Conservation (phyloP, 2,329 filamentous ascomycete genomes). For the Metarhizium album region DNA sequence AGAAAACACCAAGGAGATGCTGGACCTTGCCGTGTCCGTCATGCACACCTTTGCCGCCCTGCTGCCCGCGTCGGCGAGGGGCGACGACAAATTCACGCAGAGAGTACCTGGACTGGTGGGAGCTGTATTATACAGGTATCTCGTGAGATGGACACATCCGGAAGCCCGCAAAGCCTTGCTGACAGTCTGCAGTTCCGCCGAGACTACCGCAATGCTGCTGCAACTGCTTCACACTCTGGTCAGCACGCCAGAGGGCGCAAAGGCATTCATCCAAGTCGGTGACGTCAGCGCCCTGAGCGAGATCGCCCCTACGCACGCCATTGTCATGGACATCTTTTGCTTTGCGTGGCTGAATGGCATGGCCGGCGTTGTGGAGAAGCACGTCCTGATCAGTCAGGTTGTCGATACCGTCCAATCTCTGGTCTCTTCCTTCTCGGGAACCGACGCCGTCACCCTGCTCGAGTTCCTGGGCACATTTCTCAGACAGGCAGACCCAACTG, state of each 20-base stretch:
- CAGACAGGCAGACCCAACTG: slow-evolving; percentile 35
- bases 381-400: slow-evolving; percentile 28
- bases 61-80: slow-evolving; percentile 36
- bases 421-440: slow-evolving; percentile 43
- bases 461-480: slow-evolving; percentile 45
- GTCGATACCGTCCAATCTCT: slow-evolving; percentile 36
- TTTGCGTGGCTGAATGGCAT: slow-evolving; percentile 46
- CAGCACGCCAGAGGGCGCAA: slow-evolving; percentile 38
- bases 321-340: slow-evolving; percentile 44
- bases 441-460: slow-evolving; percentile 49
- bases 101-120: slow-evolving; percentile 43
- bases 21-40: slow-evolving; percentile 51
- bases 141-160: not conserved
- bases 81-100: slow-evolving; percentile 35
- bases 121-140: slow-evolving; percentile 43
- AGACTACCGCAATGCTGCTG: slow-evolving; percentile 42
- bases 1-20: slow-evolving; percentile 46
- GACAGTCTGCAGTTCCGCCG: slow-evolving; percentile 30
- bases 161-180: not conserved
- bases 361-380: slow-evolving; percentile 19
- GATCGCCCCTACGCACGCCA: slow-evolving; percentile 40
- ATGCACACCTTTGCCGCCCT: slow-evolving; percentile 51
- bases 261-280: slow-evolving; percentile 34
- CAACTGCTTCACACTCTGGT: slow-evolving; percentile 47
- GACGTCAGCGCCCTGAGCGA: slow-evolving; percentile 47